Evolutionary conservation across 768 basidiomycete species (phyloP).

Genomic region (Mycena venus): DNA sequence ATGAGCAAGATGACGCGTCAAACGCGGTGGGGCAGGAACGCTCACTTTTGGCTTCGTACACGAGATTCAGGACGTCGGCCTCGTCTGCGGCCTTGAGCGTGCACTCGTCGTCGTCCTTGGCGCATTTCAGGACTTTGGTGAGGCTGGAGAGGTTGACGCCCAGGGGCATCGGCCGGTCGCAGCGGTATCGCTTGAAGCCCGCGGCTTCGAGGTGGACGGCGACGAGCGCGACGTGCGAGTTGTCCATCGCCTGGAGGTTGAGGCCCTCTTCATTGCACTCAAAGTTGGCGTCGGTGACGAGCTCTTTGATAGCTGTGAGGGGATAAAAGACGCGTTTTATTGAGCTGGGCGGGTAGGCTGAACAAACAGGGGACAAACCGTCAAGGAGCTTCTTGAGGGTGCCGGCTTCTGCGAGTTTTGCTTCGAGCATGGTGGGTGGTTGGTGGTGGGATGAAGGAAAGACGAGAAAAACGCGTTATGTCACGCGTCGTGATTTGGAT

Average conservation of each 20-base stretch:
- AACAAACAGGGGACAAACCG: conserved; percentile 61
- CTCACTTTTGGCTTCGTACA: conserved; percentile 92
- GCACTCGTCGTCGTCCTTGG: conserved; percentile 94
- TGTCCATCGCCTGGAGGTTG: conserved; percentile 98
- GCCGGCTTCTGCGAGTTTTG: conserved; percentile 88
- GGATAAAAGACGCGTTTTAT: conserved; percentile 13
- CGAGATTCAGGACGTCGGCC: conserved; percentile 87
- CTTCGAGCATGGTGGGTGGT: conserved; percentile 81
- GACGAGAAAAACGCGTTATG: conserved; percentile 26
- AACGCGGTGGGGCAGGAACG: conserved; percentile 29
- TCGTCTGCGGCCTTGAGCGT: conserved; percentile 94
- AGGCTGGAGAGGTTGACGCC: conserved; percentile 90
- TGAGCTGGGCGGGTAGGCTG: neutral
- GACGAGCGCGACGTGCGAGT: conserved; percentile 98
- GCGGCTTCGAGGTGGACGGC: conserved; percentile 83
- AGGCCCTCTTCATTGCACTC: conserved; percentile 97
- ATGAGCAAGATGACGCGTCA: conserved; percentile 6
- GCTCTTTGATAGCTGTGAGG: conserved; percentile 93
- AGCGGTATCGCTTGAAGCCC: conserved; percentile 91
- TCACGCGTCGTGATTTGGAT: conserved; percentile 21
- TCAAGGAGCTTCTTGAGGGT: conserved; percentile 94
- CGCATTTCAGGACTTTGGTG: conserved; percentile 96
- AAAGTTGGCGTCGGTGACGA: conserved; percentile 97
- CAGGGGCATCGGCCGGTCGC: conserved; percentile 94
- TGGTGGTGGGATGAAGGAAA: conserved; percentile 27